Evolutionary conservation across 805 yeast genomes (phyloP), one percentile per base, ranked within the genome.

Genomic region (Henningerozyma blattae): DNA sequence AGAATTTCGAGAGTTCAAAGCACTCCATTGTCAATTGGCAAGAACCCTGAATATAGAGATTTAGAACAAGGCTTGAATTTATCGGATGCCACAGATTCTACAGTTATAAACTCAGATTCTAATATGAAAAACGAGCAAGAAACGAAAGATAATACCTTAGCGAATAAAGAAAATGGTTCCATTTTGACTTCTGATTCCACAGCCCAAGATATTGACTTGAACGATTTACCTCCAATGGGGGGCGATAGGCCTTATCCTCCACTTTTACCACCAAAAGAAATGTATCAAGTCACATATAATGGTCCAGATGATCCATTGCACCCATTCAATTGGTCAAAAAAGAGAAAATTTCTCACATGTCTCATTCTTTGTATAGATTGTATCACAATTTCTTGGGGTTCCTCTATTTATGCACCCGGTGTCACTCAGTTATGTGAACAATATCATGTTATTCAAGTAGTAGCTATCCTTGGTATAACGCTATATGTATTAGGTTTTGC

Each of bases 401-500:
- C 94, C 3, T 80, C 94, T n/a, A 67, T 82, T 50, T 83, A 77
- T 50, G 73, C 94, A 1, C 65, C 79, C 18, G 80, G 76, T 4
- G 63, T 73, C 6, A 45, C 56, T 0, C 67, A 56, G 15, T 48
- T 85, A 22, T 56, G 70, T 42, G 59, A 44, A 32, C 58, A 66
- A 28, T 87, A 57, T 57, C 70, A 71, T 37, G 75, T 87, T 28
- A 77, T 81, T 25, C 43, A 50, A 8, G 80, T 74, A 6, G 86
- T 76, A 13, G 78, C 81, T 10, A 70, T 82, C 14, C 65, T 89
- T 31, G 81, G 84, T 36, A 70, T 85, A 4, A 75, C 95, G 0
- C 64, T 86, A 15, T 87, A 73, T 48, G 95, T 87, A 7, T 56
- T 85, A 30, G 97, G 96, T 8, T 89, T 87, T 58, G 96, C 95